Base-by-base conservation (phyloP, 1,284 basidiomycete genomes). In the Puccinia triticina region DNA sequence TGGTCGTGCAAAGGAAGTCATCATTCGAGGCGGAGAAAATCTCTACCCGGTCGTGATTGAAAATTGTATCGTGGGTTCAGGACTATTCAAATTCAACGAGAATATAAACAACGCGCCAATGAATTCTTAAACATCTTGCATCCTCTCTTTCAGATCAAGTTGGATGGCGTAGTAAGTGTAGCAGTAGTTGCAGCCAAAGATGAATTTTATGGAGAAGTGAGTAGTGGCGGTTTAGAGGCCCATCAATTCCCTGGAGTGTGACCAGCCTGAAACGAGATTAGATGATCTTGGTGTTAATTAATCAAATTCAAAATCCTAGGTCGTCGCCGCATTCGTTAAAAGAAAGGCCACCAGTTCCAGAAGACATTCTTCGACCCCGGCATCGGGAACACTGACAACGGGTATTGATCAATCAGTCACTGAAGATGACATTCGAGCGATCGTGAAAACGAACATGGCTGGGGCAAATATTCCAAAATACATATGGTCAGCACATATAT, bases 21-120 rank as follows among this genome's bases (percentile, higher is more conserved):
- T 84, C 66, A 82, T 84, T 26, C 64, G 83, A 48, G 83, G 83
- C 2, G 83, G 83, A 16, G 83, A 84, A 59, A 84, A 84, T 29
- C 29, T 83, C 12, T 82, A 77, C 55, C 83, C 83, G 5, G 83
- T 83, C 11, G 46, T 82, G 7, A 83, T 84, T 40, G 83, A 84
- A 32, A 66, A 77, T 53, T 77, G 76, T 34, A 34, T 77, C 23
- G 76, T 77, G 61, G 23, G 76, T 67, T 66, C 21, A n/a, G 66
- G 37, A 46, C 21, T 66, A 34, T 18, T 7, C 26, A 37, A 2
- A 37, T 37, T 34, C 37, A 37, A 21, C 26, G n/a, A n/a, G n/a
- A n/a, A n/a, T n/a, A 5, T 11, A 11, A 29, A 29, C 61, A 29
- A 5, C 14, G 10, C 7, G 34, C 34, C 34, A 37, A 66, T 26